Evolutionary conservation across 1,284 basidiomycete species (phyloP).

Genomic region (Pyrrhoderma lamaoense): DNA sequence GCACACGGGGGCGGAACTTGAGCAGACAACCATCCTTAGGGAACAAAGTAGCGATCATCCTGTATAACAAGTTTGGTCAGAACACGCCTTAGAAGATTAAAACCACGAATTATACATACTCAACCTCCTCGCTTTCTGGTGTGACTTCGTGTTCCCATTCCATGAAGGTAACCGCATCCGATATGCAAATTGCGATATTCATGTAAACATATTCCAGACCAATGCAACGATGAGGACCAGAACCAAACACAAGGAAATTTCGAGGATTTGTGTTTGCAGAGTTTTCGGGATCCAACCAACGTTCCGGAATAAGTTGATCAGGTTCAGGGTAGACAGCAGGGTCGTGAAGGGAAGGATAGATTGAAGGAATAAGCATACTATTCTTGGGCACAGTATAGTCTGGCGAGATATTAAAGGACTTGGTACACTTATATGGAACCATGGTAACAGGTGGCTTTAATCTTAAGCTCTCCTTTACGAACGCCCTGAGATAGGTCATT

Average conservation of each 20-base stretch:
- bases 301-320: slow-evolving; percentile 79
- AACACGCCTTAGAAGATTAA: slow-evolving; percentile 11
- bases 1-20: slow-evolving; percentile 58
- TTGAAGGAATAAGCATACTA: slow-evolving; percentile 96
- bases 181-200: slow-evolving; percentile 86
- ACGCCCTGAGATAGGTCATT: slow-evolving; percentile 89
- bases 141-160: slow-evolving; percentile 89
- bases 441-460: slow-evolving; percentile 89
- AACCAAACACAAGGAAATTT: slow-evolving; percentile 95
- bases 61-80: slow-evolving; percentile 24
- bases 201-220: slow-evolving; percentile 89
- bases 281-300: slow-evolving; percentile 85
- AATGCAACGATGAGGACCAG: slow-evolving; percentile 91
- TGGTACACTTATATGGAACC: slow-evolving; percentile 91
- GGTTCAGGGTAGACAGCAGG: slow-evolving; percentile 84
- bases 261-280: slow-evolving; percentile 81
- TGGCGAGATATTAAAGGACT: slow-evolving; percentile 84
- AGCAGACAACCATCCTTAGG: slow-evolving; percentile 87
- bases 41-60: slow-evolving; percentile 91
- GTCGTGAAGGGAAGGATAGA: slow-evolving; percentile 93
- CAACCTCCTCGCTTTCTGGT: slow-evolving; percentile 71
- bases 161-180: slow-evolving; percentile 76
- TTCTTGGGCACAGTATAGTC: slow-evolving; percentile 89
- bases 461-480: slow-evolving; percentile 89
- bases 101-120: slow-evolving; percentile 44